Percentiles rank a stretch among this genome's conserved stretches.
These are phyloP conservation scores for Zoysia pacifica DNA, from an alignment of 176 grass and related monocot species.

Conservation along the genomic window DNA sequence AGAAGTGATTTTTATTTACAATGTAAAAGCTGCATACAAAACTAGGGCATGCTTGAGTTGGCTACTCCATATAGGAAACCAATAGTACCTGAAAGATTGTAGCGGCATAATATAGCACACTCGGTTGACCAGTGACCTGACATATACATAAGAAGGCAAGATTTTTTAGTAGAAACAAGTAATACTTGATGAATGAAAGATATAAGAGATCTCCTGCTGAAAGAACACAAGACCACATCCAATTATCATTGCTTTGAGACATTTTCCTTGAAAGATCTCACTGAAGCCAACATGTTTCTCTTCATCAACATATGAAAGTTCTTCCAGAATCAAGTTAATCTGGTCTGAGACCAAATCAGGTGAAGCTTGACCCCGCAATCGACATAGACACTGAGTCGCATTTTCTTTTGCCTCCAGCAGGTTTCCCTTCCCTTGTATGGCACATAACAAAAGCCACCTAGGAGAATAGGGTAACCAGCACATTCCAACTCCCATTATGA, in stretches of 20 bases:
- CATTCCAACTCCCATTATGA: constrained; percentile 89
- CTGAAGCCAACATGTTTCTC: constrained; percentile 56
- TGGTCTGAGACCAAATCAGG: constrained; percentile 55
- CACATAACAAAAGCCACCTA: constrained; percentile 94
- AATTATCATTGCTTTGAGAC: constrained; percentile 89
- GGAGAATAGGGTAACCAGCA: constrained; percentile 82
- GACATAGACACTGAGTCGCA: constrained; percentile 70
- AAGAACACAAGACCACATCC: constrained; percentile 91
- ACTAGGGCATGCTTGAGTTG: constrained; percentile 19
- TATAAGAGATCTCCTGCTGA: constrained; percentile 70
- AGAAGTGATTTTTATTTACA: neutral
- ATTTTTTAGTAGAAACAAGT: neutral
- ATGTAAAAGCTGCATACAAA: constrained; percentile 4
- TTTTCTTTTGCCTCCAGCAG: constrained; percentile 66
- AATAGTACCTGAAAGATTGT: constrained; percentile 88
- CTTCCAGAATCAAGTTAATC: constrained; percentile 72
- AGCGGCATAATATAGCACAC: constrained; percentile 96
- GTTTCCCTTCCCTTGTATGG: constrained; percentile 75
- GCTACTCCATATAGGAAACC: constrained; percentile 7
- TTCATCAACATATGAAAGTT: constrained; percentile 63
- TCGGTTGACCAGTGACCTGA: constrained; percentile 92
- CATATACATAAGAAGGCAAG: constrained; percentile 27
- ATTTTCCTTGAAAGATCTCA: constrained; percentile 97
- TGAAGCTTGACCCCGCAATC: constrained; percentile 65
- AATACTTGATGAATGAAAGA: neutral